These are phyloP conservation scores for Lantana camara DNA, from an alignment of 257 asterid species.

Conservation along the genomic window DNA sequence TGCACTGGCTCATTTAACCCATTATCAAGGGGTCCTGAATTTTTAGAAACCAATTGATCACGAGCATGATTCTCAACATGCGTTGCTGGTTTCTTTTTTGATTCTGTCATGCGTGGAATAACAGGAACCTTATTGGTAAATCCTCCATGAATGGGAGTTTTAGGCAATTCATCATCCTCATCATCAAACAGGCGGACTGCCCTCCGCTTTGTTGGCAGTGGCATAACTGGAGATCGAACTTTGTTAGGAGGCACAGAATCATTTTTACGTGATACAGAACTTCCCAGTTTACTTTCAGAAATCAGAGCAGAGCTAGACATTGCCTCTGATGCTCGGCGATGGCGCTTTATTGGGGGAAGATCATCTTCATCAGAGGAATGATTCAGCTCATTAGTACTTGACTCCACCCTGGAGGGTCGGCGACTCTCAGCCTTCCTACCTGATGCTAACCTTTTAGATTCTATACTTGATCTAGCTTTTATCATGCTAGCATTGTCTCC, in stretches of 20 bases:
- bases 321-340: slow-evolving; percentile 53
- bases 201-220: slow-evolving; percentile 58
- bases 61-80: slow-evolving; percentile 28
- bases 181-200: slow-evolving; percentile 75
- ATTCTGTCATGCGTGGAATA: slow-evolving; percentile 32
- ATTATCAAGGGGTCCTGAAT: slow-evolving; percentile 38
- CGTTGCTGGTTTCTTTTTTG: slow-evolving; percentile 38
- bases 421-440: slow-evolving; percentile 42
- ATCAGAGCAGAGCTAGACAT: slow-evolving; percentile 29
- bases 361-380: slow-evolving; percentile 62
- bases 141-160: slow-evolving; percentile 87
- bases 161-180: slow-evolving; percentile 68
- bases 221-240: slow-evolving; percentile 36
- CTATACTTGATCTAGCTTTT: slow-evolving; percentile 41
- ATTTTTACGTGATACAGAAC: slow-evolving; percentile 37
- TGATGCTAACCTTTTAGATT: slow-evolving; percentile 34
- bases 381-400: slow-evolving; percentile 38
- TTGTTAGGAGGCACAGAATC: slow-evolving; percentile 39
- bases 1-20: slow-evolving; percentile 45
- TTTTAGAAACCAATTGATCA: slow-evolving; percentile 35
- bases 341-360: slow-evolving; percentile 75
- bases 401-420: slow-evolving; percentile 32
- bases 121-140: slow-evolving; percentile 44
- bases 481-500: slow-evolving; percentile 48
- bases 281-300: slow-evolving; percentile 40